Percentiles rank a stretch among this genome's conserved stretches.
phyloP scores from a whole-genome alignment of 2,329 filamentous ascomycete genomes.

The Pleomassaria siparia region DNA sequence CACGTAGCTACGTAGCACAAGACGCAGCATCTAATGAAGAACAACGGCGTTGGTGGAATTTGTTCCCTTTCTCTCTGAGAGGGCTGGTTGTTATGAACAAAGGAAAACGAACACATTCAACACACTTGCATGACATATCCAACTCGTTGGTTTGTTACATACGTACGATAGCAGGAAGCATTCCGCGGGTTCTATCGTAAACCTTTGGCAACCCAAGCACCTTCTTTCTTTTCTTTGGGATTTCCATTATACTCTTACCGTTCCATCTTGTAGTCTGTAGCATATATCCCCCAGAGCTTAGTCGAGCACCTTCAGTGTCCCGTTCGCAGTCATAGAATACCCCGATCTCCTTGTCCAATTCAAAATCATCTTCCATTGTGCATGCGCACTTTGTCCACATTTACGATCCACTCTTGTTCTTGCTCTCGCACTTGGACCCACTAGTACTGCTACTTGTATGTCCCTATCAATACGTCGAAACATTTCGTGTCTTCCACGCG shows the following conservation, averaged over 20 bases:
- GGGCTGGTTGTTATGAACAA: slow-evolving; percentile 5
- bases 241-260: neutral
- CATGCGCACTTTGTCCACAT: neutral
- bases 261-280: slow-evolving; percentile 1
- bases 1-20: slow-evolving; percentile 6
- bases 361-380: neutral
- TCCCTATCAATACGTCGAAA: no score
- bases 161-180: slow-evolving; percentile 36
- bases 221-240: neutral
- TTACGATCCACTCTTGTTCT: neutral
- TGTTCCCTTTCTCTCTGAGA: slow-evolving; percentile 4
- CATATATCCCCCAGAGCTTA: slow-evolving; percentile 2
- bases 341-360: neutral
- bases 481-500: no score
- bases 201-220: no score
- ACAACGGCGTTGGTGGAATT: slow-evolving; percentile 9
- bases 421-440: no score
- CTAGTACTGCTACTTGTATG: no score
- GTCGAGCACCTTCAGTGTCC: neutral
- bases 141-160: slow-evolving; percentile 2
- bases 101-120: no score
- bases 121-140: neutral
- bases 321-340: slow-evolving; percentile 2
- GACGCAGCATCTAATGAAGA: slow-evolving; percentile 15
- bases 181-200: slow-evolving; percentile 26